Percentiles rank a stretch among this genome's conserved stretches.
phyloP scores from a whole-genome alignment of 352 stramenopile species.

The Pythium brachiatum region DNA sequence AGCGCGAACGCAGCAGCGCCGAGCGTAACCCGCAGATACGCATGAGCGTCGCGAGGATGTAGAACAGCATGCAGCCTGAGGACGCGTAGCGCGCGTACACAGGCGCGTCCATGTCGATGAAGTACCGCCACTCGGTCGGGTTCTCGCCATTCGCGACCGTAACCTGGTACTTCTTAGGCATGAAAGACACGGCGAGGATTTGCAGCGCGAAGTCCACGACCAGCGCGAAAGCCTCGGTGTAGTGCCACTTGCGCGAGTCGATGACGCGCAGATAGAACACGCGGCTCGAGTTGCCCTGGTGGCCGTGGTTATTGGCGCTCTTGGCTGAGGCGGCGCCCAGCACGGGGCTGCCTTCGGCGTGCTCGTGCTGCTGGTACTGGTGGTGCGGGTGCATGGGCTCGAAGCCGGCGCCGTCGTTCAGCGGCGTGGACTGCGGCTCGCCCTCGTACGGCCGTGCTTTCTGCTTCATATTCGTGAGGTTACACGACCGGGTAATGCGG shows the following conservation, averaged over 20 bases:
- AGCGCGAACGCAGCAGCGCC: slow-evolving; percentile 70
- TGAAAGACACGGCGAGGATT: too few relatives aligned
- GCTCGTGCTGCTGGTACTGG: slow-evolving; percentile 7
- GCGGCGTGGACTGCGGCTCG: slow-evolving; percentile 15
- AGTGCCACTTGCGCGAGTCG: too few relatives aligned
- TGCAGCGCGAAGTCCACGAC: slow-evolving; percentile 44
- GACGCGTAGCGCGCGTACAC: too few relatives aligned
- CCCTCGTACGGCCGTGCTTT: slow-evolving; percentile 7
- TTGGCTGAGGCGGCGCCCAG: slow-evolving; percentile 3
- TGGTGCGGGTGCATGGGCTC: slow-evolving; percentile 9
- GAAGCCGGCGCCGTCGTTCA: slow-evolving; percentile 4
- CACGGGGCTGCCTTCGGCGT: background rate
- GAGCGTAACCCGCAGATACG: slow-evolving; percentile 59
- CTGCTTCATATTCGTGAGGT: background rate
- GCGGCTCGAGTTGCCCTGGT: too few relatives aligned
- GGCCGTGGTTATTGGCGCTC: background rate
- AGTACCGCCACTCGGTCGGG: too few relatives aligned
- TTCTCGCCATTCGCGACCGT: too few relatives aligned
- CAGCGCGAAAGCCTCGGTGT: too few relatives aligned
- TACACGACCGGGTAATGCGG: too few relatives aligned
- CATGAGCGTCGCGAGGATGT: slow-evolving; percentile 79
- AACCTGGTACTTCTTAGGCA: too few relatives aligned
- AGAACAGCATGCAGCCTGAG: slow-evolving; percentile 51
- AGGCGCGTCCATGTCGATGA: too few relatives aligned
- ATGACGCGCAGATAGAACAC: too few relatives aligned